Percentiles rank a stretch among this genome's conserved stretches.
These are phyloP conservation scores for Cotoneaster glaucophyllus DNA, from an alignment of 306 rosid species.

Conservation along the genomic window DNA sequence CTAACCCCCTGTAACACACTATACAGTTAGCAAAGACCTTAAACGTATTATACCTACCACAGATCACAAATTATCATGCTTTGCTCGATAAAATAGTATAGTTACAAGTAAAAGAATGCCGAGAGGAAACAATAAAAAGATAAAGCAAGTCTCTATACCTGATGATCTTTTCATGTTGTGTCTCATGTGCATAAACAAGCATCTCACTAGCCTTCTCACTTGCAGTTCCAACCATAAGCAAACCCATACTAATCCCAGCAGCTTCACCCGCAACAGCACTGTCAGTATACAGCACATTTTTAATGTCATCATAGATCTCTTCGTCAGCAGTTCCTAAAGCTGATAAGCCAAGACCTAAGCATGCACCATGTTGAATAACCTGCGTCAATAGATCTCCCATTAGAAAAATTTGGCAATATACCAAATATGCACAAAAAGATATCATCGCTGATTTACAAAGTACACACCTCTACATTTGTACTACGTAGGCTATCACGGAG, in stretches of 20 bases:
- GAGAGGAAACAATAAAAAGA: background rate
- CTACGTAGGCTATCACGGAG: constrained; percentile 84
- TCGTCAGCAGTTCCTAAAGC: constrained; percentile 93
- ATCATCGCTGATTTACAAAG: constrained; percentile 3
- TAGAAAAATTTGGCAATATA: background rate
- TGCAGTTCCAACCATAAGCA: constrained; percentile 97
- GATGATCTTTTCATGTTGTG: constrained; percentile 87
- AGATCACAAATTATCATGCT: background rate
- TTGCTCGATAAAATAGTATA: background rate
- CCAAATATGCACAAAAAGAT: constrained; percentile 1
- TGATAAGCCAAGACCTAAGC: constrained; percentile 96
- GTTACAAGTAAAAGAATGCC: background rate
- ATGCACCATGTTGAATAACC: constrained; percentile 97
- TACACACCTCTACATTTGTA: constrained; percentile 80
- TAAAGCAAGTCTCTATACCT: constrained; percentile 40
- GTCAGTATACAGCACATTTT: constrained; percentile 82
- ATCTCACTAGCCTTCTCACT: constrained; percentile 96
- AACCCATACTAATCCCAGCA: constrained; percentile 94
- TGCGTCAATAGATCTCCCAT: constrained; percentile 22
- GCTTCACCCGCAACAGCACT: constrained; percentile 98
- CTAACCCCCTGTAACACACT: constrained; percentile 62
- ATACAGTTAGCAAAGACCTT: constrained; percentile 2
- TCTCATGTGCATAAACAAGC: constrained; percentile 93
- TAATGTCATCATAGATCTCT: constrained; percentile 80
- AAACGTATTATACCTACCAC: background rate